Conservation (phyloP, 352 stramenopile genomes). For the Globisporangium polare region DNA sequence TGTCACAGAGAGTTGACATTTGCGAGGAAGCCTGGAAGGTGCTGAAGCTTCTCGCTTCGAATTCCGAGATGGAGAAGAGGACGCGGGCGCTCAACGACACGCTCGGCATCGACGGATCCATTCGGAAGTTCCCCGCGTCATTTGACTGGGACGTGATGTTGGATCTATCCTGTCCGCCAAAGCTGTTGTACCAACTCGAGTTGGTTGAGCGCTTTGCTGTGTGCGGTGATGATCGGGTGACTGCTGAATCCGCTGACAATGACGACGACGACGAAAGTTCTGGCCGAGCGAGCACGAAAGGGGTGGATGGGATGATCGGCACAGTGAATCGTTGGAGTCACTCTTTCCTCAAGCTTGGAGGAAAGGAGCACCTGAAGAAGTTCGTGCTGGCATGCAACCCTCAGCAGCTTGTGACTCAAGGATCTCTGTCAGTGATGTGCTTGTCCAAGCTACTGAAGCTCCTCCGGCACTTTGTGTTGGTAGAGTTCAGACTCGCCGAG, state of each 20-base stretch:
- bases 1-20: conserved; percentile 41
- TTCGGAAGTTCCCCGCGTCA: conserved; percentile 28
- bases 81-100: conserved; percentile 60
- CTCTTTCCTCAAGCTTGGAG: conserved; percentile 68
- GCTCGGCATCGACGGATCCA: conserved; percentile 68
- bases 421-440: conserved; percentile 57
- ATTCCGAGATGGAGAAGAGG: conserved; percentile 66
- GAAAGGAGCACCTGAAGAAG: conserved; percentile 42
- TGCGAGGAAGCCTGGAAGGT: conserved; percentile 77
- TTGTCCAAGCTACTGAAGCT: conserved; percentile 69
- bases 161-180: conserved; percentile 49
- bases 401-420: conserved; percentile 30
- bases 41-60: conserved; percentile 60
- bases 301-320: conserved; percentile 30
- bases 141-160: conserved; percentile 66
- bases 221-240: conserved; percentile 23
- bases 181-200: conserved; percentile 67
- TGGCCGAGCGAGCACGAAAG: background rate
- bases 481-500: conserved; percentile 35
- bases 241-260: conserved; percentile 16
- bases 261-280: conserved; percentile 17
- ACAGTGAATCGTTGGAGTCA: conserved; percentile 47
- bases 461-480: conserved; percentile 61
- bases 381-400: conserved; percentile 46
- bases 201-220: conserved; percentile 59